Percentiles rank a stretch among this genome's conserved stretches.
These are phyloP conservation scores for Metschnikowia lunata DNA, from an alignment of 805 yeast species.

Conservation along the genomic window DNA sequence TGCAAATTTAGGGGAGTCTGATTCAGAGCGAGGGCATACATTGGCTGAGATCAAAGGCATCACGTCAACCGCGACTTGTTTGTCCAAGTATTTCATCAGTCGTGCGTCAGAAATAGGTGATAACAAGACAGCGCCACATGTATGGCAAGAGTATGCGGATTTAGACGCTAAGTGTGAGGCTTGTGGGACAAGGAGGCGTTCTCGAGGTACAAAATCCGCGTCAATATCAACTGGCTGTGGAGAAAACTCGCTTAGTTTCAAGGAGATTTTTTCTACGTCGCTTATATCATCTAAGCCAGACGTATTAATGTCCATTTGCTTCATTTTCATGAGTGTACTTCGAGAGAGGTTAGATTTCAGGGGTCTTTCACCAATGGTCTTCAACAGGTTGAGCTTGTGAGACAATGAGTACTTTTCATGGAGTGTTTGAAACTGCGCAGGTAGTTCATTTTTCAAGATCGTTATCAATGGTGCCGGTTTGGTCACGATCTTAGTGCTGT, in stretches of 20 bases:
- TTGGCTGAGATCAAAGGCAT: constrained; percentile 25
- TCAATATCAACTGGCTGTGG: constrained; percentile 10
- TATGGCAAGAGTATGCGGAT: constrained; percentile 23
- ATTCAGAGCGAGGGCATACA: not conserved
- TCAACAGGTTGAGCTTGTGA: constrained; percentile 2
- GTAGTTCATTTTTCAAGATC: constrained; percentile 11
- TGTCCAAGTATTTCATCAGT: constrained; percentile 27
- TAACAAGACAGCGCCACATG: constrained; percentile 26
- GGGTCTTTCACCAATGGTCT: not conserved
- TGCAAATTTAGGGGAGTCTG: constrained; percentile 2
- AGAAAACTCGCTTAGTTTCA: constrained; percentile 3
- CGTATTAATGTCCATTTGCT: constrained; percentile 6
- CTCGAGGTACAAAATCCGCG: constrained; percentile 2
- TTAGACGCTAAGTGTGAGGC: constrained; percentile 25
- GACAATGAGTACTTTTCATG: constrained; percentile 7
- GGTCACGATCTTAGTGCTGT: constrained; percentile 12
- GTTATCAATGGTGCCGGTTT: constrained; percentile 17
- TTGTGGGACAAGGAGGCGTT: constrained; percentile 16
- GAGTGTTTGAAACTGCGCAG: constrained; percentile 10
- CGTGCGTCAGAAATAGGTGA: constrained; percentile 25
- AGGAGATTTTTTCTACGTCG: constrained; percentile 7
- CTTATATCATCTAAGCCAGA: not conserved
- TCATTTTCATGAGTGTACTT: constrained; percentile 5
- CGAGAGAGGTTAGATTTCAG: constrained; percentile 1
- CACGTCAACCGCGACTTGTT: constrained; percentile 32